These are phyloP conservation scores for Primulina huaijiensis DNA, from an alignment of 257 asterid genomes.

Conservation along the genomic window DNA sequence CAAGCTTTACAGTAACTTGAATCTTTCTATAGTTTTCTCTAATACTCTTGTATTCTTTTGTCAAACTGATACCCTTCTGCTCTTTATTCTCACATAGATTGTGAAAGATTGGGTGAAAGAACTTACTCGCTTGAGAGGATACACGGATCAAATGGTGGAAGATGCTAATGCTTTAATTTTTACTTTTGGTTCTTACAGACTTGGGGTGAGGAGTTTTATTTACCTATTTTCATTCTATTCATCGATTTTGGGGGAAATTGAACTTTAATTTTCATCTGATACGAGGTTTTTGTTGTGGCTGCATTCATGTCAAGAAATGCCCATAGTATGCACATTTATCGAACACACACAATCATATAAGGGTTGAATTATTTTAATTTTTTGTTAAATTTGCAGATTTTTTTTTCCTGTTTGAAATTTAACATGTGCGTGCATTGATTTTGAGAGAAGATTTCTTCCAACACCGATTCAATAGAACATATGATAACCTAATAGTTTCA, in stretches of 20 bases:
- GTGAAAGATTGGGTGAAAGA: conserved; percentile 69
- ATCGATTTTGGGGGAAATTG: neutral
- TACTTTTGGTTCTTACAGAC: conserved; percentile 94
- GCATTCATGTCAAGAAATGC: conserved; percentile 12
- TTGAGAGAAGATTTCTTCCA: neutral
- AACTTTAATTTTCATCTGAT: neutral
- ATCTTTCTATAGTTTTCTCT: neutral
- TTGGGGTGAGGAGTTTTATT: conserved; percentile 61
- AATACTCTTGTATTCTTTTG: neutral
- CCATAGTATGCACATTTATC: neutral
- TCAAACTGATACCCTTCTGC: neutral
- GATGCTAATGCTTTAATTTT: conserved; percentile 84
- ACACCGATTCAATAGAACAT: neutral
- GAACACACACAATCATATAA: neutral
- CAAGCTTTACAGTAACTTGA: neutral
- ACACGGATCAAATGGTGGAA: conserved; percentile 75
- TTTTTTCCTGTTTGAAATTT: neutral
- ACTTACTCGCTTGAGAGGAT: conserved; percentile 60
- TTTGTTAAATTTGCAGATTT: neutral
- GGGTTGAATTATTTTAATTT: neutral
- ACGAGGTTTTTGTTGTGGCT: conserved; percentile 1
- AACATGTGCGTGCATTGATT: neutral
- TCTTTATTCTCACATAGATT: conserved; percentile 30
- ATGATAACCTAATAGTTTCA: neutral
- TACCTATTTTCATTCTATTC: neutral